Evolutionary conservation across 2,329 filamentous ascomycete genomes (phyloP), one percentile per base, ranked within the genome.

Genomic region (Ceratocystiopsis brevicomis): DNA sequence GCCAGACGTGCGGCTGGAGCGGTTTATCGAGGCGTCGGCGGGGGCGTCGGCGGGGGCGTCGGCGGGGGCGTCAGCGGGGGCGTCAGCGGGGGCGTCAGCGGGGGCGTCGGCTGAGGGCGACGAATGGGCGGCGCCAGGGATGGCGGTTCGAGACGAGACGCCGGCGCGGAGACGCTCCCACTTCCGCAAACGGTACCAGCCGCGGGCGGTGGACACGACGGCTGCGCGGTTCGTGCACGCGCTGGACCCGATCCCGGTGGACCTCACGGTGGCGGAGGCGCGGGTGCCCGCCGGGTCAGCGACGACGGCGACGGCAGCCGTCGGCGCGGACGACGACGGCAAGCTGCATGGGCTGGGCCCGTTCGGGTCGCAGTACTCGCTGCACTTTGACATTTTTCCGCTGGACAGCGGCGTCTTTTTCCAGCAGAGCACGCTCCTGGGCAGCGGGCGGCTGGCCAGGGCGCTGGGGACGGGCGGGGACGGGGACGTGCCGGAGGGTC

Each of bases 311-410:
- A 13, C 8, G 11, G 18, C 16, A 3, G 32, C 41, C 4, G 11
- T 51, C 14, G 39, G 43, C 4, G 44, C 52, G 4, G 46, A 50
- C 40, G 48, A 49, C n/a, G 46, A 48, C 6, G 51, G 53, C 38
- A 70, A 65, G 47, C 53, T 78, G n/a, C 50, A 54, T 12, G 72
- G 73, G 1, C 57, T 80, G 9, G 72, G 69, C 0, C 70, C 72
- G 1, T 76, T 73, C 53, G 75, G 75, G 1, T 73, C 70, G 1
- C 63, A 66, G 19, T 79, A 78, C 53, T 70, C 73, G 0, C 65
- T 69, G 33, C 67, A 79, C 51, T 80, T 80, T 48, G 73, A 78
- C 39, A 56, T 73, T 5, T 75, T 76, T 43, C 73, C 74, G 16
- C 57, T 79, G 30, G 66, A 69, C 36, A 51, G 56, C 8, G 67